A percentile compares a stretch with the other conserved stretches of the same genome.
Conservation (phyloP, 306 rosid genomes). For the Quercus aquifolioides region DNA sequence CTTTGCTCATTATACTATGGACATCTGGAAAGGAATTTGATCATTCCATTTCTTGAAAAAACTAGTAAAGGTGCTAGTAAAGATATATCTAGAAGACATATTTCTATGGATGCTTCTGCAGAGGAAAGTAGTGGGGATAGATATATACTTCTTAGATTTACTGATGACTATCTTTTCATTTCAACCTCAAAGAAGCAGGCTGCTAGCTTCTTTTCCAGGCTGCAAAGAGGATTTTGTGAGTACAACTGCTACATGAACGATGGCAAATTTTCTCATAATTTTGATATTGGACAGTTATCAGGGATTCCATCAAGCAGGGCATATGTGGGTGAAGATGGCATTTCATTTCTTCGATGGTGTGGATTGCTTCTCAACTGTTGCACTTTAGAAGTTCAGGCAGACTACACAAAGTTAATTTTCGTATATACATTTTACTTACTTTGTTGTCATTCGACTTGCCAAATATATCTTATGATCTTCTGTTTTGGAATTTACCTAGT, state of each 20-base stretch:
- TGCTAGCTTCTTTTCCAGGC: conserved; percentile 7
- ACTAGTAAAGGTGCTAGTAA: conserved; percentile 21
- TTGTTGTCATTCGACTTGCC: background rate
- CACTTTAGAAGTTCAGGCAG: conserved; percentile 28
- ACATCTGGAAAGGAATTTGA: conserved; percentile 64
- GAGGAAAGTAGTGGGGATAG: conserved; percentile 17
- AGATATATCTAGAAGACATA: conserved; percentile 4
- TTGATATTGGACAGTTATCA: conserved; percentile 43
- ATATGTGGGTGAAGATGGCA: conserved; percentile 45
- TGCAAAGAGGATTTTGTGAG: too few relatives aligned
- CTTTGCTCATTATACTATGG: conserved; percentile 86
- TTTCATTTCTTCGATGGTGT: conserved; percentile 78
- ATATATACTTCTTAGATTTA: conserved; percentile 45
- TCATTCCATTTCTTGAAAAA: conserved; percentile 67
- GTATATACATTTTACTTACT: background rate
- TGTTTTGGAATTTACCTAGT: background rate
- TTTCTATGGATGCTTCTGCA: conserved; percentile 7
- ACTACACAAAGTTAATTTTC: conserved; percentile 66
- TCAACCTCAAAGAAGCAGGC: conserved; percentile 83
- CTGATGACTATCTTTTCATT: conserved; percentile 78
- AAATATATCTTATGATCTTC: too few relatives aligned
- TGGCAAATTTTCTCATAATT: conserved; percentile 41
- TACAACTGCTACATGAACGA: too few relatives aligned
- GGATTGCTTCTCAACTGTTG: conserved; percentile 83
- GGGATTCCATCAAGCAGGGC: conserved; percentile 41